phyloP scores from a whole-genome alignment of 78 protist species.

The Chrysochromulina parva region DNA sequence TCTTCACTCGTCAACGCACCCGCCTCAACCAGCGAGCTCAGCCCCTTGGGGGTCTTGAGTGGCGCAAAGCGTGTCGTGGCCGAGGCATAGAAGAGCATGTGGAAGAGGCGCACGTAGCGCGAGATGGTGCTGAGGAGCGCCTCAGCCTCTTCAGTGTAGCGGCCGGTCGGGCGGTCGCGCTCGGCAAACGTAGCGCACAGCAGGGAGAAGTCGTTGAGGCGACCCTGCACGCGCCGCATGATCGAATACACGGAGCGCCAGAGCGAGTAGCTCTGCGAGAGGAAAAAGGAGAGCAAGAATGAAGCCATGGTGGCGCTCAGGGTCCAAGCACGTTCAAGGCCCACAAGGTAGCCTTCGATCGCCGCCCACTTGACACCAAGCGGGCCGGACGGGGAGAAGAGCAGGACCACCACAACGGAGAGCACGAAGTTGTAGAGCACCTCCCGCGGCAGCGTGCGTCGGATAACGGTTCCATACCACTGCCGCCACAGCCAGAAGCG shows the following conservation, averaged over 20 bases:
- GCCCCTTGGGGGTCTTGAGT: not conserved
- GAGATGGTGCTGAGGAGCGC: not conserved
- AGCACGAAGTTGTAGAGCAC: not conserved
- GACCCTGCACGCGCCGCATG: not conserved
- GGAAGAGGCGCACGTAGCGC: not conserved
- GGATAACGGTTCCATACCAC: not conserved
- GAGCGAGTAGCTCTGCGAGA: not conserved
- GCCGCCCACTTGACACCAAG: no score
- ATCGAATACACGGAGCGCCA: not conserved
- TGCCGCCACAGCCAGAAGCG: not conserved
- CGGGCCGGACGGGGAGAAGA: not conserved
- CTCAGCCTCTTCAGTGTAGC: not conserved
- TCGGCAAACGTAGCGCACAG: no score
- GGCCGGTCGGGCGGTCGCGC: not conserved
- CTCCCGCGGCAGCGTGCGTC: not conserved
- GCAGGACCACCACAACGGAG: not conserved
- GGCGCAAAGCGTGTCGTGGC: not conserved
- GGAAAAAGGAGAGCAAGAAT: not conserved
- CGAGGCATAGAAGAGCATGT: not conserved
- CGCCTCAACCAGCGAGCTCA: not conserved
- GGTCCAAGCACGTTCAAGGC: not conserved
- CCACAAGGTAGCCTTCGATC: no score
- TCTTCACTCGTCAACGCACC: not conserved
- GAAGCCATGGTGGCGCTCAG: not conserved
- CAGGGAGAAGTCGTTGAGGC: constrained; percentile 6